These are phyloP conservation scores for Entamoeba invadens DNA, from an alignment of 208 protist genomes.

Conservation along the genomic window DNA sequence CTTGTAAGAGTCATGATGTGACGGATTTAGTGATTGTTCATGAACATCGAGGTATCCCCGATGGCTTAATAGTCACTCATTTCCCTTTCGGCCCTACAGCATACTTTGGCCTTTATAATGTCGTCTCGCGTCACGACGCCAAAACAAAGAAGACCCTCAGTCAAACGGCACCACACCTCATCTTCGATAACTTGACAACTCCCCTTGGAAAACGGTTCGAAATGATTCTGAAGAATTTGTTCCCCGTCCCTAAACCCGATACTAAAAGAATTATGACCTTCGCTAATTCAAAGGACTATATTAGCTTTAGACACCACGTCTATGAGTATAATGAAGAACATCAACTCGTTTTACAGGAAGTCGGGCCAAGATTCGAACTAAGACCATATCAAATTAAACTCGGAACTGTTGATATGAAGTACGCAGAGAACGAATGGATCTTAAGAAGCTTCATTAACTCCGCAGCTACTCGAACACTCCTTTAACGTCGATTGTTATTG, in stretches of 20 bases:
- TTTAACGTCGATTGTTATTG: no score
- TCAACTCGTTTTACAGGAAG: slow-evolving; percentile 75
- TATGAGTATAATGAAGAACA: slow-evolving; percentile 58
- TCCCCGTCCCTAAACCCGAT: slow-evolving; percentile 83
- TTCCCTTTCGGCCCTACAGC: slow-evolving; percentile 92
- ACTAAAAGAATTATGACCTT: slow-evolving; percentile 82
- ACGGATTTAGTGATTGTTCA: slow-evolving; percentile 94
- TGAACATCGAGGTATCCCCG: slow-evolving; percentile 85
- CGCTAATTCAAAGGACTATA: slow-evolving; percentile 88
- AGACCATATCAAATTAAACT: slow-evolving; percentile 79
- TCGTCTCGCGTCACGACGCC: slow-evolving; percentile 87
- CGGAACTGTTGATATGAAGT: slow-evolving; percentile 56
- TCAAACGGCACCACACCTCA: slow-evolving; percentile 83
- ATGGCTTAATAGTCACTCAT: slow-evolving; percentile 83
- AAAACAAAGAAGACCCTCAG: slow-evolving; percentile 55
- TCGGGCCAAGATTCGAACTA: slow-evolving; percentile 92
- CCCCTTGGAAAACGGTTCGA: slow-evolving; percentile 70
- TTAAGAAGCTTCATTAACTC: slow-evolving; percentile 92
- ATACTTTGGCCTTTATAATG: slow-evolving; percentile 82
- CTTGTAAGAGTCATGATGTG: slow-evolving; percentile 65
- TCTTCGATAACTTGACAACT: slow-evolving; percentile 90
- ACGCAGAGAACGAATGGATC: slow-evolving; percentile 91
- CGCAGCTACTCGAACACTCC: slow-evolving; percentile 51
- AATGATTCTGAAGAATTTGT: slow-evolving; percentile 81
- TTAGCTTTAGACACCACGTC: slow-evolving; percentile 82